Evolutionary conservation across 2,329 filamentous ascomycete genomes (phyloP).

Genomic region (Macroventuria anomochaeta): DNA sequence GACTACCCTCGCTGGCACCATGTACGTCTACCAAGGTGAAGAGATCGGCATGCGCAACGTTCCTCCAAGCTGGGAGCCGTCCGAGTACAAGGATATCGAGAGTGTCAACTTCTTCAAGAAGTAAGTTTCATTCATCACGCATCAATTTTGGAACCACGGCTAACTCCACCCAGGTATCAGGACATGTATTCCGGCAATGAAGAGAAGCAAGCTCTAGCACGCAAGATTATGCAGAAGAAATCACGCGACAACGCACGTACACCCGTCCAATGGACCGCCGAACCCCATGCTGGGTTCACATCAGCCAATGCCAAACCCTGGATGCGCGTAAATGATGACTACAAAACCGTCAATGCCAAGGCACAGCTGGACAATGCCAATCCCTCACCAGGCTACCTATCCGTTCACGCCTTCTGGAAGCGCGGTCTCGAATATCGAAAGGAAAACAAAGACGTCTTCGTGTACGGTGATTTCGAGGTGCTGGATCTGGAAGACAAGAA

Average conservation of each 20-base stretch:
- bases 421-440: slow-evolving; percentile 62
- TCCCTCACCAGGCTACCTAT: slow-evolving; percentile 44
- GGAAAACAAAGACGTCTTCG: slow-evolving; percentile 64
- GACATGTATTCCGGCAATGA: slow-evolving; percentile 38
- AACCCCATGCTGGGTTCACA: slow-evolving; percentile 68
- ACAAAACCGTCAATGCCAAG: slow-evolving; percentile 62
- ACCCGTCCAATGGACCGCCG: slow-evolving; percentile 70
- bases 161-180: slow-evolving; percentile 30
- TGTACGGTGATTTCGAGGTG: slow-evolving; percentile 66
- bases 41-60: slow-evolving; percentile 61
- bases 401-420: slow-evolving; percentile 68
- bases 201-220: slow-evolving; percentile 36
- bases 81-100: slow-evolving; percentile 62
- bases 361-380: slow-evolving; percentile 53
- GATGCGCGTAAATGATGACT: slow-evolving; percentile 67
- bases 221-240: slow-evolving; percentile 60
- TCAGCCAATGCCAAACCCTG: slow-evolving; percentile 58
- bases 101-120: slow-evolving; percentile 62
- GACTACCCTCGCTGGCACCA: slow-evolving; percentile 55
- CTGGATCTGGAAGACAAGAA: slow-evolving; percentile 56
- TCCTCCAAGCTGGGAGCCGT: slow-evolving; percentile 49
- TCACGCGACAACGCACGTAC: slow-evolving; percentile 71
- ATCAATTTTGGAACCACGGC: neutral
- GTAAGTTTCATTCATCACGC: slow-evolving; percentile 19
- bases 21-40: slow-evolving; percentile 60